phyloP scores from a whole-genome alignment of 2,329 filamentous ascomycete genomes.

The Mollisiaceae sp. region DNA sequence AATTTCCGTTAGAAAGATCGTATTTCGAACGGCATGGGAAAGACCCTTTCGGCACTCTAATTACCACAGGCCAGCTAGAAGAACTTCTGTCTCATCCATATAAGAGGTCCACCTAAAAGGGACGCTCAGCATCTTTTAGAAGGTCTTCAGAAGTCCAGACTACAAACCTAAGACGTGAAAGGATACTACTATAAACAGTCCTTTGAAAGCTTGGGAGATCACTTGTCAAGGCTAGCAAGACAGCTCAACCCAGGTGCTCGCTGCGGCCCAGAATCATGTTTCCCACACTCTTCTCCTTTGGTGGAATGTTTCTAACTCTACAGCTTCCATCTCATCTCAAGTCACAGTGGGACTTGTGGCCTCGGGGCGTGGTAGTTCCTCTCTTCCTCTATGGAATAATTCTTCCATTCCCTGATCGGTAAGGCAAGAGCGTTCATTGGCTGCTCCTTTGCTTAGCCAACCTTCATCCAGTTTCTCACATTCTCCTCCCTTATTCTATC shows the following conservation, averaged over 20 bases:
- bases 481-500: constrained; percentile 18
- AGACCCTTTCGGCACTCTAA: constrained; percentile 16
- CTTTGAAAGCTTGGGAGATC: background rate
- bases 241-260: background rate
- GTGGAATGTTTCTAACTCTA: background rate
- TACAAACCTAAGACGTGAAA: constrained; percentile 21
- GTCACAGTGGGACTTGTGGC: constrained; percentile 2
- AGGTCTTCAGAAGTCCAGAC: background rate
- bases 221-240: background rate
- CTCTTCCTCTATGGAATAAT: background rate
- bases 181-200: background rate
- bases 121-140: background rate
- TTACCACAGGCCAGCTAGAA: constrained; percentile 11
- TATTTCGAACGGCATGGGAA: background rate
- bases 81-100: background rate
- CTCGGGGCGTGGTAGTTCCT: background rate
- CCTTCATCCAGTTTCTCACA: constrained; percentile 11
- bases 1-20: background rate
- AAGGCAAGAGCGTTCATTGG: constrained; percentile 4
- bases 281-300: constrained; percentile 1
- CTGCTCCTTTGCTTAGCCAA: background rate
- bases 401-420: constrained; percentile 4
- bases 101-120: background rate
- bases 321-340: background rate
- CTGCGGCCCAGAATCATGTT: constrained; percentile 2